phyloP scores from a whole-genome alignment of 495 filamentous ascomycete genomes.

The Hypoxylon cercidicola region DNA sequence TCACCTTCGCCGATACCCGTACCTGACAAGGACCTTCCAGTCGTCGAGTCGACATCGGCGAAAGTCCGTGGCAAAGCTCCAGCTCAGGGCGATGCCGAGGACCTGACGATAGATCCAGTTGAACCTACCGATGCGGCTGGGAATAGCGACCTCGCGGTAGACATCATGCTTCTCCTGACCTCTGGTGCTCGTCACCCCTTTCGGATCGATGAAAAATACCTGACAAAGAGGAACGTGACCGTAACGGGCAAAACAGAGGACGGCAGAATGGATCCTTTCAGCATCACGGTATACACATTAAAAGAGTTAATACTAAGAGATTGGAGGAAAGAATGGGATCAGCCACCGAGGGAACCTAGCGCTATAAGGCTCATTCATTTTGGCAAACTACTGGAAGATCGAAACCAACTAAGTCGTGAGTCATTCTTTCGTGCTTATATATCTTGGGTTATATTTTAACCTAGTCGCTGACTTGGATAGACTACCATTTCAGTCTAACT shows the following conservation, averaged over 20 bases:
- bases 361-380: slow-evolving; percentile 89
- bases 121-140: slow-evolving; percentile 47
- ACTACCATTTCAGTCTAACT: slow-evolving; percentile 77
- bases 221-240: slow-evolving; percentile 78
- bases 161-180: slow-evolving; percentile 79
- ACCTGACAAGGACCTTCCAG: slow-evolving; percentile 37
- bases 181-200: slow-evolving; percentile 87
- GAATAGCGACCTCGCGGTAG: slow-evolving; percentile 54
- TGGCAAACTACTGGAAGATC: slow-evolving; percentile 88
- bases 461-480: slow-evolving; percentile 54
- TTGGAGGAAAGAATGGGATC: slow-evolving; percentile 92
- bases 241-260: slow-evolving; percentile 68
- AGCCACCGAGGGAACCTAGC: slow-evolving; percentile 81
- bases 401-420: slow-evolving; percentile 77
- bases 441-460: background rate
- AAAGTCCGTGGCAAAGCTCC: slow-evolving; percentile 37
- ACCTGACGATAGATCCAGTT: slow-evolving; percentile 57
- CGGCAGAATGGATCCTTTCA: slow-evolving; percentile 77
- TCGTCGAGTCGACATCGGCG: slow-evolving; percentile 30
- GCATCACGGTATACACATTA: slow-evolving; percentile 88
- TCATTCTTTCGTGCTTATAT: slow-evolving; percentile 10
- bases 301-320: slow-evolving; percentile 93
- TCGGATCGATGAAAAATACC: slow-evolving; percentile 85
- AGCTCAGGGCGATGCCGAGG: slow-evolving; percentile 36
- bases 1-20: slow-evolving; percentile 31